phyloP scores from a whole-genome alignment of 2,329 filamentous ascomycete species.

The Curvularia eragrostidis region DNA sequence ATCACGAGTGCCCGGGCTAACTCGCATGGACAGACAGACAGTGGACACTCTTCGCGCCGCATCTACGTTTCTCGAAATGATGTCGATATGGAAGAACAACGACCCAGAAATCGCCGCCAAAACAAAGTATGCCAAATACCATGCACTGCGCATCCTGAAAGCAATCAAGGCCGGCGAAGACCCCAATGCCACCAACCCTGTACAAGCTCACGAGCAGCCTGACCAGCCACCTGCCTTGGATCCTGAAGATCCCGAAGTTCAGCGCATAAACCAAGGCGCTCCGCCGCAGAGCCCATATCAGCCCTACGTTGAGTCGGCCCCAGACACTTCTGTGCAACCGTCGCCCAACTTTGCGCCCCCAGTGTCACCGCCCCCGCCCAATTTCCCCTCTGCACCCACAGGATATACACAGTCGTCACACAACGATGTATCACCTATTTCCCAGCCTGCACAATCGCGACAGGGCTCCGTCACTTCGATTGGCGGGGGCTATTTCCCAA shows the following conservation, averaged over 20 bases:
- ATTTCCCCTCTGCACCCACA: slow-evolving; percentile 38
- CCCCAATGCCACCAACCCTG: slow-evolving; percentile 89
- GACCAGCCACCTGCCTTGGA: slow-evolving; percentile 59
- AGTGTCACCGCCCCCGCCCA: slow-evolving; percentile 56
- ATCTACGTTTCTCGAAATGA: slow-evolving; percentile 87
- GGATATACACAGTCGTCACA: slow-evolving; percentile 50
- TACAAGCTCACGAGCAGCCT: slow-evolving; percentile 55
- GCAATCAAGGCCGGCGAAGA: slow-evolving; percentile 90
- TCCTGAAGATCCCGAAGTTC: slow-evolving; percentile 70
- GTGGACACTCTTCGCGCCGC: slow-evolving; percentile 93
- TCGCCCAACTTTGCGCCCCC: slow-evolving; percentile 52
- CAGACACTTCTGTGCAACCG: slow-evolving; percentile 61
- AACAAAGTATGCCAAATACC: slow-evolving; percentile 96
- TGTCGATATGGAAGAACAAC: slow-evolving; percentile 77
- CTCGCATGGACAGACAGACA: slow-evolving; percentile 69
- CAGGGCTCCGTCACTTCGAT: slow-evolving; percentile 54
- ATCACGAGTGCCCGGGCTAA: slow-evolving; percentile 10
- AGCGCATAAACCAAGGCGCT: slow-evolving; percentile 55
- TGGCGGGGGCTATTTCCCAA: slow-evolving; percentile 66
- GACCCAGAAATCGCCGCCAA: slow-evolving; percentile 81
- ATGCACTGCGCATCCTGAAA: slow-evolving; percentile 87
- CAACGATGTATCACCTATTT: slow-evolving; percentile 61
- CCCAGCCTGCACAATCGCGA: slow-evolving; percentile 52
- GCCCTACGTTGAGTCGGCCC: slow-evolving; percentile 66
- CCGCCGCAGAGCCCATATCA: slow-evolving; percentile 46